Evolutionary conservation across 495 filamentous ascomycete genomes (phyloP).

Genomic region (Podospora sp.): DNA sequence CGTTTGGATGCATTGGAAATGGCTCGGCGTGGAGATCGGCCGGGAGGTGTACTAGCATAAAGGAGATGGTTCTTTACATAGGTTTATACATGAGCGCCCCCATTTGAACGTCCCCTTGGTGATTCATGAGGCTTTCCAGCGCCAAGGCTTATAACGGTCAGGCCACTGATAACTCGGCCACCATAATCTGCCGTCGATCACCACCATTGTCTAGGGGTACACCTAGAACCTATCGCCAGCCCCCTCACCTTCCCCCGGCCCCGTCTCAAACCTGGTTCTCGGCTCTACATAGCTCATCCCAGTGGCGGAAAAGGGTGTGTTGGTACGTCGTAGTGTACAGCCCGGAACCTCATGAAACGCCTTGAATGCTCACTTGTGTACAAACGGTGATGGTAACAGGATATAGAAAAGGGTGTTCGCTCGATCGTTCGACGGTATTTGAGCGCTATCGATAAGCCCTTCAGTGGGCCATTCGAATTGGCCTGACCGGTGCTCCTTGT

Average conservation of each 20-base stretch:
- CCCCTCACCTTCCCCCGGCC: neutral
- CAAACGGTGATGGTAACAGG: neutral
- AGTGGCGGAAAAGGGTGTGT: neutral
- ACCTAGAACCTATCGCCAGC: neutral
- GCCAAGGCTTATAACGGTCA: too few species aligned
- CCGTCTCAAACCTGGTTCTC: neutral
- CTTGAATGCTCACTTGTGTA: neutral
- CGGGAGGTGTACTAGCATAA: neutral
- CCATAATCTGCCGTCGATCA: too few species aligned
- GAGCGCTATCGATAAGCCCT: neutral
- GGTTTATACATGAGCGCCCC: slow-evolving; percentile 2
- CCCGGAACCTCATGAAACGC: neutral
- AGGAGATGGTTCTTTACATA: neutral
- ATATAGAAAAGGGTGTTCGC: neutral
- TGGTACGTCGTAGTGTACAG: neutral
- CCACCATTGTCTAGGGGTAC: too few species aligned
- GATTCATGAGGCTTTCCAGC: neutral
- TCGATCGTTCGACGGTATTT: neutral
- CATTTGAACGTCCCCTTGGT: neutral
- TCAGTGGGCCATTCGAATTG: neutral
- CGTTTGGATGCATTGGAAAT: slow-evolving; percentile 14
- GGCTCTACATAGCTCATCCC: neutral
- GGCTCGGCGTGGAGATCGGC: neutral
- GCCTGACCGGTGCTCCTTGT: neutral
- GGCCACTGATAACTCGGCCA: too few species aligned